phyloP scores from a whole-genome alignment of 176 grass and related monocot species.

The Paspalum notatum region DNA sequence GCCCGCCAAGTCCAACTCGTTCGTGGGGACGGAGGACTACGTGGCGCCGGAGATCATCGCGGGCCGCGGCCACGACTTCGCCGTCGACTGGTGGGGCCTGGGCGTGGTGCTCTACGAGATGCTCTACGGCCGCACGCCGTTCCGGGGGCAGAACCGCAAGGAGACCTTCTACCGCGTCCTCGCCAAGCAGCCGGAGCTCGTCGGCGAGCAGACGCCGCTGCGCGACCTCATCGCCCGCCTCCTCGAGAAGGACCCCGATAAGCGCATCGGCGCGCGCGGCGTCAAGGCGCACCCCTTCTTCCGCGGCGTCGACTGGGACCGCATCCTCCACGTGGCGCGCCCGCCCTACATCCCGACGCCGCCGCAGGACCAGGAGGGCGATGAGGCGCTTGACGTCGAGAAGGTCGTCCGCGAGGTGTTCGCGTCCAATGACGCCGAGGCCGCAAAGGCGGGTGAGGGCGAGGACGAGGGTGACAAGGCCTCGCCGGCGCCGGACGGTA shows the following conservation, averaged over 20 bases:
- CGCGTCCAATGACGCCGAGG: conserved; percentile 32
- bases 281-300: conserved; percentile 92
- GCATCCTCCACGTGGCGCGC: conserved; percentile 66
- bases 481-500: conserved; percentile 4
- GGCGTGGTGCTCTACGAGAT: conserved; percentile 96
- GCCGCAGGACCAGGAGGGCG: conserved; percentile 13
- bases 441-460: not conserved
- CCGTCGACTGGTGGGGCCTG: conserved; percentile 94
- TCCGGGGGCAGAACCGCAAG: conserved; percentile 90
- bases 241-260: conserved; percentile 90
- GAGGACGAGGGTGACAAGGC: not conserved
- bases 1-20: conserved; percentile 85
- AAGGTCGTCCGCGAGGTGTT: conserved; percentile 79
- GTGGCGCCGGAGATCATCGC: conserved; percentile 96
- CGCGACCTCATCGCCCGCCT: conserved; percentile 75
- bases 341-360: conserved; percentile 77
- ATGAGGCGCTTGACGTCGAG: conserved; percentile 78
- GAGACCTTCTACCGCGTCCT: conserved; percentile 98
- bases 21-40: conserved; percentile 99
- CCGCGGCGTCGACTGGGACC: conserved; percentile 73
- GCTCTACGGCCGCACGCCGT: conserved; percentile 96
- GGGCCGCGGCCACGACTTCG: conserved; percentile 87
- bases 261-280: conserved; percentile 57
- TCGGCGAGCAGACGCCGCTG: conserved; percentile 81
- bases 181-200: conserved; percentile 77